Conservation (phyloP, 306 rosid genomes). For the Cucurbita moschata region DNA sequence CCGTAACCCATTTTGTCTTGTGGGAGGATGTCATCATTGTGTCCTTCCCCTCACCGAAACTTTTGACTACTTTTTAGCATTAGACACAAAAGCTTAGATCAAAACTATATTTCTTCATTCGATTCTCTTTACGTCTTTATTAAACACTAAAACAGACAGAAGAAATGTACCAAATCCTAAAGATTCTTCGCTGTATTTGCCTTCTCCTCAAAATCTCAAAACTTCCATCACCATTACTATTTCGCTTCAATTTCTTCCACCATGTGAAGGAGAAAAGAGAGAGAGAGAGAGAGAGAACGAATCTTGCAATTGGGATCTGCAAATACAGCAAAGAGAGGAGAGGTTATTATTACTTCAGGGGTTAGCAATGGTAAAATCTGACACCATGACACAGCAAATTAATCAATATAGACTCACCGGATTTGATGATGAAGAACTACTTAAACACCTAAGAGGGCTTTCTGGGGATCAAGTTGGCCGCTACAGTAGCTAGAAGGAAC, state of each 20-base stretch:
- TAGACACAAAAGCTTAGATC: not conserved
- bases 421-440: not conserved
- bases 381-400: too few species aligned
- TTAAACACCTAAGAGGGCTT: not conserved
- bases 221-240: not conserved
- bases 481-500: slow-evolving; percentile 69
- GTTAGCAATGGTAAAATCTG: too few species aligned
- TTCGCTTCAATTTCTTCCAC: not conserved
- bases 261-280: not conserved
- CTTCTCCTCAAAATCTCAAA: not conserved
- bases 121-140: not conserved
- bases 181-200: not conserved
- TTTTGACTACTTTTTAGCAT: not conserved
- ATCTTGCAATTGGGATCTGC: not conserved
- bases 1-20: slow-evolving; percentile 1
- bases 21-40: too few species aligned
- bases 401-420: not conserved
- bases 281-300: not conserved
- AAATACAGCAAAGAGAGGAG: not conserved
- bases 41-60: too few species aligned
- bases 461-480: slow-evolving; percentile 57
- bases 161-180: not conserved
- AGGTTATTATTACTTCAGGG: too few species aligned
- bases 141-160: not conserved
- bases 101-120: not conserved